Evolutionary conservation across 129 eudicot species (phyloP).

Genomic region (Saposhnikovia divaricata): DNA sequence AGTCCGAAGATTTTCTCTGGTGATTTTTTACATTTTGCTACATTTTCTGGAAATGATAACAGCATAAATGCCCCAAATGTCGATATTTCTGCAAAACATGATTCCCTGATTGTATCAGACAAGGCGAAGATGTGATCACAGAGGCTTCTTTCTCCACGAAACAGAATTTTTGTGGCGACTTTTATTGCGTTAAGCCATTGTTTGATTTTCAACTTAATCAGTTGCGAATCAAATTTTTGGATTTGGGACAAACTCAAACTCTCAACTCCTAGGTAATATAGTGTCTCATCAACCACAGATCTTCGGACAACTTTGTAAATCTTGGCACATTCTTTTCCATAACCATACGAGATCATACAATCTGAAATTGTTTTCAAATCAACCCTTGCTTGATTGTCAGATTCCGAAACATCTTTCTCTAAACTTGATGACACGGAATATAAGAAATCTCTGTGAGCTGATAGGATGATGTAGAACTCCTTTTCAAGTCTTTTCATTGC

Average conservation of each 20-base stretch:
- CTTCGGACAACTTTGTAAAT: conserved; percentile 59
- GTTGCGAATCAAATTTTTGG: conserved; percentile 62
- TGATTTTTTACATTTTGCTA: conserved; percentile 62
- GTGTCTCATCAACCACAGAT: conserved; percentile 71
- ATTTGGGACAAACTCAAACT: conserved; percentile 33
- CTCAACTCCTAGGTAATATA: conserved; percentile 56
- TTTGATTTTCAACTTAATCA: conserved; percentile 43
- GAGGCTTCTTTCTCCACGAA: conserved; percentile 58
- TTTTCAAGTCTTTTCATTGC: conserved; percentile 69
- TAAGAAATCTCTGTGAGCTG: conserved; percentile 28
- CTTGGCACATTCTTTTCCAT: conserved; percentile 59
- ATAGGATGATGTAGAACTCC: conserved; percentile 55
- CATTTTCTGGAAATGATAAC: conserved; percentile 51
- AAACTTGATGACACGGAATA: conserved; percentile 37
- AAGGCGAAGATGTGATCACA: conserved; percentile 67
- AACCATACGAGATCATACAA: conserved; percentile 67
- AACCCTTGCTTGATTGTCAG: conserved; percentile 32
- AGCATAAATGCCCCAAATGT: conserved; percentile 40
- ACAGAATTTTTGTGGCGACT: conserved; percentile 42
- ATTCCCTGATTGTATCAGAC: conserved; percentile 36
- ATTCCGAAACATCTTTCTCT: conserved; percentile 33
- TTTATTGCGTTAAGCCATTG: conserved; percentile 50
- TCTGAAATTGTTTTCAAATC: conserved; percentile 69
- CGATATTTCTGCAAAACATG: conserved; percentile 60
- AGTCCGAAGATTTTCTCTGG: conserved; percentile 67